Evolutionary conservation across 768 basidiomycete genomes (phyloP).

Genomic region (Chlorophyllum brunneum): DNA sequence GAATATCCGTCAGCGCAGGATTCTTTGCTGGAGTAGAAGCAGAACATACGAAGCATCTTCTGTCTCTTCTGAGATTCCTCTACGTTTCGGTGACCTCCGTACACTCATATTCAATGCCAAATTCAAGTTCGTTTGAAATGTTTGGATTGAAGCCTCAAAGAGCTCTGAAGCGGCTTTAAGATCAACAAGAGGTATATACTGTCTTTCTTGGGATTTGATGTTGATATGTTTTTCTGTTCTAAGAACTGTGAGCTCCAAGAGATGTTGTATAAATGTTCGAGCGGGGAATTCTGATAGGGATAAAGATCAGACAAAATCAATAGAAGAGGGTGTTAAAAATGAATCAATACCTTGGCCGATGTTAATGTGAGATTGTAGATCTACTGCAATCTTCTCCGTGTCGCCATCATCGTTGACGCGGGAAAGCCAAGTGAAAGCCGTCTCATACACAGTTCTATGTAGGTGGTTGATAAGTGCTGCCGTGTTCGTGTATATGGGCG

Average conservation of each 20-base stretch:
- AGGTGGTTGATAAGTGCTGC: neutral
- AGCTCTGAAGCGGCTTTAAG: constrained; percentile 29
- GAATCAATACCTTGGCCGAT: constrained; percentile 40
- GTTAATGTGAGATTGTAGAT: constrained; percentile 41
- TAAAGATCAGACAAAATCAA: neutral
- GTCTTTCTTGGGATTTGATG: constrained; percentile 4
- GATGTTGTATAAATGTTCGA: constrained; percentile 44
- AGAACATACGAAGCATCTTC: constrained; percentile 35
- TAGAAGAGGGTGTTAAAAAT: neutral
- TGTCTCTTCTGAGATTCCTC: constrained; percentile 38
- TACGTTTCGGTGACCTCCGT: constrained; percentile 45
- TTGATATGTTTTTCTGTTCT: constrained; percentile 22
- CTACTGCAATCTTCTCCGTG: constrained; percentile 29
- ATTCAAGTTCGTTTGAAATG: constrained; percentile 34
- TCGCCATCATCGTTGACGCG: constrained; percentile 23
- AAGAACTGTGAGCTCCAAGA: constrained; percentile 38
- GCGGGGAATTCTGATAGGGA: constrained; percentile 40
- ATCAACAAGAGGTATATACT: constrained; percentile 22
- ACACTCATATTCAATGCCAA: constrained; percentile 35
- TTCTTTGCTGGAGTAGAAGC: neutral
- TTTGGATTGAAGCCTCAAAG: constrained; percentile 27
- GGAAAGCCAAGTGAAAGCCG: constrained; percentile 37
- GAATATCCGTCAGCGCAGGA: neutral
- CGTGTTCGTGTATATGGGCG: neutral
- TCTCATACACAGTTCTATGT: constrained; percentile 38